Evolutionary conservation across 1,139 yeast species (phyloP), one percentile per base, ranked within the genome.

Genomic region (Hansenula sp.): DNA sequence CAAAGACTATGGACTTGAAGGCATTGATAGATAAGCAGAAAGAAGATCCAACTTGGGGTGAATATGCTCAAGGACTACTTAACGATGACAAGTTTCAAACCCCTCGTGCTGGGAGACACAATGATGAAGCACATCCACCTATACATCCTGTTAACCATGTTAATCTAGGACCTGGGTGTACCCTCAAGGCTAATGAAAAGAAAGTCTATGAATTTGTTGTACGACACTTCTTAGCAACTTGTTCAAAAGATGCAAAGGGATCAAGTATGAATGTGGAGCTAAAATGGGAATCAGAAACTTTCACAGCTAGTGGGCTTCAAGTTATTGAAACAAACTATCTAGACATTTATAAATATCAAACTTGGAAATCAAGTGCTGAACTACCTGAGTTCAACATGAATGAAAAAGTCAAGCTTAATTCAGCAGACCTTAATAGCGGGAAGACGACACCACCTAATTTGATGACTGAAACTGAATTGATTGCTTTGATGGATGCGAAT

Each of bases 71-170:
- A 17, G 49, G 46, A 8, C 44, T 66, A 16, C 29, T 68, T 9
- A 41, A 46, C 12, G 67, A 65, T 19, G 62, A 60, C 16, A 65
- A 62, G 38, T 84, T 74, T 52, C 58, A 71, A 17, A 56, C 61
- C 3, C 98, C 99, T 0, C 65, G 98, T 38, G 70, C 70, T 31
- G 99, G 99, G 2, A 71, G 68, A 18, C 82, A 86, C 54, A 88
- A 90, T 56, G 99, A 94, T 65, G 82, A 88, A 56, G 97, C 98
- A 18, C 99, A 94, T 72, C 98, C 98, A 3, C 97, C 99, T 0
- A 94, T 94, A 44, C 97, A 94, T 59, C 99, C 99, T 0, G 82
- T 92, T 14, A 36, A 57, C 8, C 48, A 46, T 36, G 42, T 66
- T 2, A 59, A 68, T 27, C 61, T 33, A 3, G 26, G 26, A 11